Base-by-base conservation (phyloP, 768 basidiomycete species). In the Gyrodon lividus region DNA sequence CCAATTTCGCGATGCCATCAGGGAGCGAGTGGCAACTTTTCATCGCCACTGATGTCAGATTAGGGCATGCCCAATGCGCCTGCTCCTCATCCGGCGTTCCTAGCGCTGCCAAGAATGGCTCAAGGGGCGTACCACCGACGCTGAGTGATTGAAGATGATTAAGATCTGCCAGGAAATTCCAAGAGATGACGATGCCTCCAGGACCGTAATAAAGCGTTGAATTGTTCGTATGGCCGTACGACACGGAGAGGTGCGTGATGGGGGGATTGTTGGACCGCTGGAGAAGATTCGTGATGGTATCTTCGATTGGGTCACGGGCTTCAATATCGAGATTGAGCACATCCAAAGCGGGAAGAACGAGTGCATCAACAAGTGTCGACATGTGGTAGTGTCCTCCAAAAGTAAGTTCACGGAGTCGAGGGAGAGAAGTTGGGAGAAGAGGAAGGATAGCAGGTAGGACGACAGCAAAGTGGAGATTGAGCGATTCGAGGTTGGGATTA, bases 241-340 rank as follows among this genome's bases (percentile, higher is more conserved):
- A 82, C 50, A 90, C 76, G 2, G 82, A 80, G 51, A 91, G 78
- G 22, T 77, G 75, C 10, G 75, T 74, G 7, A 91, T 62, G 0
- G 77, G 74, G 0, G 87, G 84, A 33, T 77, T 71, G 24, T 74
- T 73, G 0, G 86, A 87, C 23, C 88, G 80, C 19, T 76, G 62
- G 24, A 87, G 72, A 39, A 91, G 77, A 46, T 72, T 72, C 13
- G 78, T 73, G 45, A 90, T 79, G n/a, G 77, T 77, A 41, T 89
- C 86, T 61, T 89, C 88, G 50, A 88, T 75, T 0, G 86, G 79
- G 55, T 88, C 86, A n/a, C 89, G 79, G 1, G 82, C 75, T 63
- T 89, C 87, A 52, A 90, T 79, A 62, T 89, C 86, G 40, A 90
- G 70, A 2, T 73, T 80, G 14, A 90, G 77, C 22, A 73, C 68